Conservation (phyloP, 169 alveolate species). For the Babesia bigemina region DNA sequence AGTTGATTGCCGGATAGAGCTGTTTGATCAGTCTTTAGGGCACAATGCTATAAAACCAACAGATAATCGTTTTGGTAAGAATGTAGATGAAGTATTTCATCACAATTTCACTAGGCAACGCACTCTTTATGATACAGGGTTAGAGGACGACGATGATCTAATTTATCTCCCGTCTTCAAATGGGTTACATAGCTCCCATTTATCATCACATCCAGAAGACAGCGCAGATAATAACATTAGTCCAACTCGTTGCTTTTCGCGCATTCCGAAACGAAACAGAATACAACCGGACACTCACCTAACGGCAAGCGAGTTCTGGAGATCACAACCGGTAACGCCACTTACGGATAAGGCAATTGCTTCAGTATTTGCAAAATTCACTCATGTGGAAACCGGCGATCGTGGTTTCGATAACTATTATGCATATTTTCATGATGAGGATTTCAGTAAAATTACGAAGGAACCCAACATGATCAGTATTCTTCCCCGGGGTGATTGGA, state of each 20-base stretch:
- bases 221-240: not conserved
- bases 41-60: not conserved
- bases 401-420: not conserved
- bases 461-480: conserved; percentile 1
- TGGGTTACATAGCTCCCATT: conserved; percentile 26
- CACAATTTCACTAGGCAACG: not conserved
- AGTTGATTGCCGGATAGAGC: conserved; percentile 26
- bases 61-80: not conserved
- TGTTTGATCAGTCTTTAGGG: not conserved
- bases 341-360: conserved; percentile 32
- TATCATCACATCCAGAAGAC: not conserved
- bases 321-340: not conserved
- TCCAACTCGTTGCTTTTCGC: not conserved
- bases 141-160: not conserved
- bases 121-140: not conserved
- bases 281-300: not conserved
- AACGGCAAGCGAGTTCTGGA: conserved; percentile 1
- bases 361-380: not conserved
- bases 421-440: conserved; percentile 2
- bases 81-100: not conserved
- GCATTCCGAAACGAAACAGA: not conserved
- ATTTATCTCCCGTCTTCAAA: conserved; percentile 19
- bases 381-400: not conserved
- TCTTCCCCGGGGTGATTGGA: conserved; percentile 11
- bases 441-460: not conserved